Evolutionary conservation across 2,329 filamentous ascomycete species (phyloP), one percentile per base, ranked within the genome.

Genomic region (Botrytis galanthina): DNA sequence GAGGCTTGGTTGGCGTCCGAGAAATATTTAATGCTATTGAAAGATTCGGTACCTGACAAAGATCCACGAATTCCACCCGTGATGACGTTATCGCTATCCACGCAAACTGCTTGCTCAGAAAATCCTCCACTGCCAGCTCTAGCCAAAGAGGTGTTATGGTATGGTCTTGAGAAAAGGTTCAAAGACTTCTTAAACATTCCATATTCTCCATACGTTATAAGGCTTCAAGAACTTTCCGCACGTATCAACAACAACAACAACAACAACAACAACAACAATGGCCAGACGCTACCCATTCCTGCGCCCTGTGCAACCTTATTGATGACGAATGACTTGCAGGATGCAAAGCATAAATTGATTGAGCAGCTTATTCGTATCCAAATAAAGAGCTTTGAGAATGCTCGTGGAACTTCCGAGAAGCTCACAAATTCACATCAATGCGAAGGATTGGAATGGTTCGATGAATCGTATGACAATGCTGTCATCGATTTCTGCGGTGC

Each of bases 1-100:
- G 35, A 68, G 7, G 18, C 37, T 20, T 29, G 26, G 26, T 22
- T 68, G 14, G 35, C 18, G 20, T 57, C 48, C 35, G 35, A 68
- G 16, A 57, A 42, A 42, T 68, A 57, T 16, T 8, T 32, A 26
- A 42, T 42, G 64, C 10, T 68, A 68, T 42, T 57, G 9, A 57
- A 68, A 29, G 48, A 57, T 68, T 68, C 64, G 8, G 16, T 68
- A 9, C 64, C 48, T 10, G 64, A 57, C 39, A 26, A 68, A 68
- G 48, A 54, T 26, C 16, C 35, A 14, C 29, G 3, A n/a, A 57
- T 57, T 26, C 9, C 48, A 6, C 20, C 6, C 12, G 35, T 14
- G 12, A 57, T 37, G 6, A 16, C 48, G 42, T 29, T 16, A 42
- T 42, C 35, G 26, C 35, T 29, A 32, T 20, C 35, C 18, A 42